A percentile compares a stretch with the other conserved stretches of the same genome.
phyloP scores from a whole-genome alignment of 2,329 filamentous ascomycete species.

The Lecanosticta acicola region DNA sequence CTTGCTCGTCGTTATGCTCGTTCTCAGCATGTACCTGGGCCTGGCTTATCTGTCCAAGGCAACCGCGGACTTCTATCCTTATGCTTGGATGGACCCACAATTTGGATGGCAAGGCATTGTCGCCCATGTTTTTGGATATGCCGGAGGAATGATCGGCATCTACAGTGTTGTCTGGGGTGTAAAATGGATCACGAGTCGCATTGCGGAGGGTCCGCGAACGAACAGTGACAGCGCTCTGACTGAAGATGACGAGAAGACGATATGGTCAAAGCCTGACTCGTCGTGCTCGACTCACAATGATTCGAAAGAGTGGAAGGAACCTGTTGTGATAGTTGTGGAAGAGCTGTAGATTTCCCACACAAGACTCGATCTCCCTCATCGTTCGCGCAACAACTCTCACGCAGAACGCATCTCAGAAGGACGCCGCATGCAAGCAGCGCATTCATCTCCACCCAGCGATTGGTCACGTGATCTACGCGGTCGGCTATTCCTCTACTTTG shows the following conservation, averaged over 20 bases:
- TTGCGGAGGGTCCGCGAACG: too few species aligned
- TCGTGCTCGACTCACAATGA: too few species aligned
- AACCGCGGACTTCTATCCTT: conserved; percentile 8
- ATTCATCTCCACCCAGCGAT: too few species aligned
- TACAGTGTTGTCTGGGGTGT: conserved; percentile 9
- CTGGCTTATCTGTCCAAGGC: conserved; percentile 10
- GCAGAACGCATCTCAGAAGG: too few species aligned
- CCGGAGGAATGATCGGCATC: conserved; percentile 9
- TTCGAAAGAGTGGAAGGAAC: neutral
- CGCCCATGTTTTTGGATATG: conserved; percentile 10
- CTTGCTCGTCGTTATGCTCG: conserved; percentile 5
- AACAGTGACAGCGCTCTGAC: neutral
- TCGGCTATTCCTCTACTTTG: neutral
- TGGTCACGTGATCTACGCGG: neutral
- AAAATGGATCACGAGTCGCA: too few species aligned
- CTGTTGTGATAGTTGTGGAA: too few species aligned
- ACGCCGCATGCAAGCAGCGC: too few species aligned
- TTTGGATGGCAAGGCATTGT: conserved; percentile 10
- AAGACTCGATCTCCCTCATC: too few species aligned
- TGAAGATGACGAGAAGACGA: neutral
- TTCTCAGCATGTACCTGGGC: conserved; percentile 10
- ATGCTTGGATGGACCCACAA: conserved; percentile 14
- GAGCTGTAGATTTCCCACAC: too few species aligned
- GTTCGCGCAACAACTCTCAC: too few species aligned
- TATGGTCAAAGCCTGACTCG: neutral